A percentile compares a stretch with the other conserved stretches of the same genome.
These are phyloP conservation scores for Pseudocercospora crystallina DNA, from an alignment of 2,329 filamentous ascomycete species.

Conservation along the genomic window DNA sequence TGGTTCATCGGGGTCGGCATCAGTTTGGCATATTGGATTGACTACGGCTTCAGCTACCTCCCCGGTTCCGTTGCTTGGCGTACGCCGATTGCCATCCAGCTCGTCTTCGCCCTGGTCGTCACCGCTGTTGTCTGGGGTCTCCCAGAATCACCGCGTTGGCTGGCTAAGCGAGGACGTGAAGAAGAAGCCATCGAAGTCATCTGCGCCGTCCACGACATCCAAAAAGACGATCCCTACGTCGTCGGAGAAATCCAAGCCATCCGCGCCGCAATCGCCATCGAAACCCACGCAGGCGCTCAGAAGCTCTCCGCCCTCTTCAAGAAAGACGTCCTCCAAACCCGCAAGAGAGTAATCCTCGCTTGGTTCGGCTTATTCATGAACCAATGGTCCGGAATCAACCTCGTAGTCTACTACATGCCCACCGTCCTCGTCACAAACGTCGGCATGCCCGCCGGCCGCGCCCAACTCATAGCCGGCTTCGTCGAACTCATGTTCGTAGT, in stretches of 20 bases:
- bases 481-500: too few relatives aligned
- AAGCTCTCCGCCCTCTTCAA: too few relatives aligned
- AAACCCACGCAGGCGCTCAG: slow-evolving; percentile 11
- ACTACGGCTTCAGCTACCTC: slow-evolving; percentile 45
- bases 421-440: too few relatives aligned
- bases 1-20: slow-evolving; percentile 51
- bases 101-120: slow-evolving; percentile 50
- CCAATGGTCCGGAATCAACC: too few relatives aligned
- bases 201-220: slow-evolving; percentile 39
- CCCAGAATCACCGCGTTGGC: slow-evolving; percentile 48
- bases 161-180: slow-evolving; percentile 47
- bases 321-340: too few relatives aligned
- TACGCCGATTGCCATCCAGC: slow-evolving; percentile 56
- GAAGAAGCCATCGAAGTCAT: slow-evolving; percentile 52
- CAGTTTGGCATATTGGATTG: slow-evolving; percentile 54
- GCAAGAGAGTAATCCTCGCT: too few relatives aligned
- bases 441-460: too few relatives aligned
- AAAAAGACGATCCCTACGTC: slow-evolving; percentile 22
- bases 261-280: slow-evolving; percentile 33
- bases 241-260: slow-evolving; percentile 30
- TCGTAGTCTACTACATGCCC: too few relatives aligned
- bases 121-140: slow-evolving; percentile 44
- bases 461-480: too few relatives aligned
- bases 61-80: slow-evolving; percentile 46
- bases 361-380: too few relatives aligned